Percentiles rank a stretch among this genome's conserved stretches.
These are phyloP conservation scores for Leccinum broughii DNA, from an alignment of 768 basidiomycete genomes.

Conservation along the genomic window DNA sequence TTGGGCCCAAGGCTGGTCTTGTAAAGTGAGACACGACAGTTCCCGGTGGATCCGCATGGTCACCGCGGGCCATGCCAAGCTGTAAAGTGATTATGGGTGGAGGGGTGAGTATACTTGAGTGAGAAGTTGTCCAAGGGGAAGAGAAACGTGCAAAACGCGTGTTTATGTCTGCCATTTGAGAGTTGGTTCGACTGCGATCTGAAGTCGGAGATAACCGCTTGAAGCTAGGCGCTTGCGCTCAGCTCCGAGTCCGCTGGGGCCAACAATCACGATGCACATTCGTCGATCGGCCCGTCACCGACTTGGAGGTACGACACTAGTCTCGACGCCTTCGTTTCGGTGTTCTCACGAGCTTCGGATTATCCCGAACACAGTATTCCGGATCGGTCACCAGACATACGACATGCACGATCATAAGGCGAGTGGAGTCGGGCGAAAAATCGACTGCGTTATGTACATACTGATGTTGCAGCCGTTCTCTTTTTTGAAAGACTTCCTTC, in stretches of 20 bases:
- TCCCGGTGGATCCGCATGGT: neutral
- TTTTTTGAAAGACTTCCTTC: too few species aligned
- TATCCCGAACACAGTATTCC: neutral
- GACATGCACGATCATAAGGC: too few species aligned
- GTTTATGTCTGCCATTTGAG: neutral
- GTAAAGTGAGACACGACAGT: neutral
- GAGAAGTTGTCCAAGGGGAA: neutral
- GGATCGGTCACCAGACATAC: too few species aligned
- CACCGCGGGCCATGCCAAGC: neutral
- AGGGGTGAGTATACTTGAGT: neutral
- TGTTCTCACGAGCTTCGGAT: neutral
- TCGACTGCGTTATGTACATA: too few species aligned
- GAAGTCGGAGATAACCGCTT: neutral
- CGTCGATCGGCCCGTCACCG: neutral
- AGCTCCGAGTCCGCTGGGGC: neutral
- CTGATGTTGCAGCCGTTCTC: too few species aligned
- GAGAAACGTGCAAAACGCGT: constrained; percentile 11
- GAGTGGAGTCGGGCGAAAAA: too few species aligned
- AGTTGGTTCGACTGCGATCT: neutral
- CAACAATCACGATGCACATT: neutral
- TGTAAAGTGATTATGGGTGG: neutral
- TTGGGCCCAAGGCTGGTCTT: neutral
- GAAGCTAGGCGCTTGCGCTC: neutral
- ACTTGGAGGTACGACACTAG: neutral
- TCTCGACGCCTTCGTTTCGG: neutral